A percentile compares a stretch with the other conserved stretches of the same genome.
Evolutionary conservation across 2,329 filamentous ascomycete species (phyloP).

Genomic region (Monilinia aucupariae): DNA sequence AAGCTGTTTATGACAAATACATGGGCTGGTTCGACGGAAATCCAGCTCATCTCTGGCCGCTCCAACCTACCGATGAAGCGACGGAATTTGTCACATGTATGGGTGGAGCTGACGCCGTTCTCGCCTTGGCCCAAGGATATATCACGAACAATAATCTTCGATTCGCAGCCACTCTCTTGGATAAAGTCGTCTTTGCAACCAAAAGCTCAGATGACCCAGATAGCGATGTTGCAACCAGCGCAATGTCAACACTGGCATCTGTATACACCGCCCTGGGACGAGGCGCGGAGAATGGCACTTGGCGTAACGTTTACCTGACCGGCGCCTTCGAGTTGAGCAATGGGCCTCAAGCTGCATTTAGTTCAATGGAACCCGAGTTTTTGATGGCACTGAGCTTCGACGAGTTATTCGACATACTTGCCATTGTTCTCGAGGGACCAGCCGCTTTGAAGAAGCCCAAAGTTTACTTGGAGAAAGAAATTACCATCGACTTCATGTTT

Average conservation of each 20-base stretch:
- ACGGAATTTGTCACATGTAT: constrained; percentile 37
- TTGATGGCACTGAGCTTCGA: neutral
- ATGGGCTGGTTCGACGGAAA: constrained; percentile 34
- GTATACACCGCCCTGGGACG: constrained; percentile 37
- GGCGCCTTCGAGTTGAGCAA: neutral
- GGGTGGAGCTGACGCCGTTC: constrained; percentile 36
- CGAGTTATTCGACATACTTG: neutral
- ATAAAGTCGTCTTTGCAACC: constrained; percentile 36
- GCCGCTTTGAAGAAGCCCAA: neutral
- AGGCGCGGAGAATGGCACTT: constrained; percentile 39
- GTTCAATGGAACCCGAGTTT: neutral
- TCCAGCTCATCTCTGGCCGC: constrained; percentile 37
- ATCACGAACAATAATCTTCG: constrained; percentile 35
- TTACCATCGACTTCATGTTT: constrained; percentile 1
- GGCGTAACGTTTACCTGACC: constrained; percentile 39
- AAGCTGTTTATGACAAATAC: constrained; percentile 37
- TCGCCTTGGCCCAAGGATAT: constrained; percentile 33
- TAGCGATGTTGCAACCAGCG: constrained; percentile 3
- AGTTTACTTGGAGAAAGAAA: neutral
- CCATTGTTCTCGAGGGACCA: neutral
- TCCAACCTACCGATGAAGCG: constrained; percentile 35
- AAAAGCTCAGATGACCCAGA: constrained; percentile 20
- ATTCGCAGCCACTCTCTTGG: constrained; percentile 39
- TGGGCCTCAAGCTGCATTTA: neutral
- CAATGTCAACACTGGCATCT: constrained; percentile 27